Evolutionary conservation across 257 asterid species (phyloP), one percentile per base, ranked within the genome.

Genomic region (Ilex asprella): DNA sequence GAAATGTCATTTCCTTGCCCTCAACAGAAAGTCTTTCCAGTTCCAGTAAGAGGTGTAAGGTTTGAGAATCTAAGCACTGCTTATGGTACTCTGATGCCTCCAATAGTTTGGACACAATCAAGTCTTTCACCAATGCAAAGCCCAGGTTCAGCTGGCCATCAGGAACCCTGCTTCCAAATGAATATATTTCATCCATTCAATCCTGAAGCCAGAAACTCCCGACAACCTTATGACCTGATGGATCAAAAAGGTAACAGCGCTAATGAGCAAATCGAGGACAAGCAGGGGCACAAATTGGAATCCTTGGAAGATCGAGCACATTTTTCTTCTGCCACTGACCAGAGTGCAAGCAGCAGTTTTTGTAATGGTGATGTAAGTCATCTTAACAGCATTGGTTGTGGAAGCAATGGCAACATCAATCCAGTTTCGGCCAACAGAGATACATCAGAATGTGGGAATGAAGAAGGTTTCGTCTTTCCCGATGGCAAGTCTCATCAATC

Each of bases 261-360:
- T 35, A 57, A 65, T 39, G 79, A 78, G 54, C 84, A 82, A 65
- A 56, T 63, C 39, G 87, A 85, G 51, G 55, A 67, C 56, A 75
- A 69, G 55, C 78, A 60, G 47, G 75, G 74, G 59, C 70, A 74
- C 44, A 74, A 47, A 55, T 41, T 75, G 68, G 89, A 83, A 12
- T 75, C 69, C 27, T 11, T 61, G 32, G 85, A 76, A 49, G 86
- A 81, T 62, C 71, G 39, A 4, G 82, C 73, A 55, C 80, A 68
- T 60, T 32, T 72, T 41, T 82, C 88, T 35, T 81, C 86, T 35
- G 76, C 79, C 57, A 74, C 86, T 57, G 87, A 83, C 64, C 94
- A 76, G 59, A 82, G 83, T 71, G 78, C 76, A 68, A 81, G 78
- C 49, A 79, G 85, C 74, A 80, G 78, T 77, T 77, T 75, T 75